Evolutionary conservation across 495 filamentous ascomycete genomes (phyloP), one percentile per base, ranked within the genome.

Genomic region (Podospora anserina): DNA sequence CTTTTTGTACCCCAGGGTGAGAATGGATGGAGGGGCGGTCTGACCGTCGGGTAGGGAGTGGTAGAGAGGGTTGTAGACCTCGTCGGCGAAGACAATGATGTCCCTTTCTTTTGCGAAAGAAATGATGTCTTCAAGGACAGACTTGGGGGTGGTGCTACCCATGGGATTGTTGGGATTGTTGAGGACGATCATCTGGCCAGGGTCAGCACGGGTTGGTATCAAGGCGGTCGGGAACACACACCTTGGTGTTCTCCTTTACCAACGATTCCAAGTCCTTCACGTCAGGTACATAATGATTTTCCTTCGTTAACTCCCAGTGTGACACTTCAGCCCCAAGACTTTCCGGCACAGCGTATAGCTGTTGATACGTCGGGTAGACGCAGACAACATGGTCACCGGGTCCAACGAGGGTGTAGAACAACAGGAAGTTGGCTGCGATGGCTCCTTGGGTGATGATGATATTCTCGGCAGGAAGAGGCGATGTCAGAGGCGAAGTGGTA

Each of bases 131-230:
- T 87, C 71, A 2, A 96, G 82, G 6, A 86, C 83, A 0, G 83
- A 70, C 65, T 81, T 85, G 0, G 89, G 86, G 56, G 90, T 88
- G 28, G 90, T 87, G 26, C 89, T 86, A 19, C 93, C 92, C 0
- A 91, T 94, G 3, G 93, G 93, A 73, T 97, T 97, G 76, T 96
- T 92, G 0, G 93, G 93, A 69, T 96, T 97, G 76, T 91, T 94
- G 73, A 81, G 77, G 27, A 86, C 76, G 64, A 78, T 74, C 55
- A 77, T 61, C 74, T 79, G 20, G n/a, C 4, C 19, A 26, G 18
- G 7, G 39, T 49, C 9, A 49, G 39, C 15, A 9, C 1, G 39
- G 13, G 13, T 61, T 34, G 66, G 63, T 20, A 67, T 32, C 26
- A 55, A 4, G 39, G 0, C 23, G 23, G n/a, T 11, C n/a, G 4